These are phyloP conservation scores for Paracamarosporium sp. DNA, from an alignment of 2,329 filamentous ascomycete genomes.

Conservation along the genomic window DNA sequence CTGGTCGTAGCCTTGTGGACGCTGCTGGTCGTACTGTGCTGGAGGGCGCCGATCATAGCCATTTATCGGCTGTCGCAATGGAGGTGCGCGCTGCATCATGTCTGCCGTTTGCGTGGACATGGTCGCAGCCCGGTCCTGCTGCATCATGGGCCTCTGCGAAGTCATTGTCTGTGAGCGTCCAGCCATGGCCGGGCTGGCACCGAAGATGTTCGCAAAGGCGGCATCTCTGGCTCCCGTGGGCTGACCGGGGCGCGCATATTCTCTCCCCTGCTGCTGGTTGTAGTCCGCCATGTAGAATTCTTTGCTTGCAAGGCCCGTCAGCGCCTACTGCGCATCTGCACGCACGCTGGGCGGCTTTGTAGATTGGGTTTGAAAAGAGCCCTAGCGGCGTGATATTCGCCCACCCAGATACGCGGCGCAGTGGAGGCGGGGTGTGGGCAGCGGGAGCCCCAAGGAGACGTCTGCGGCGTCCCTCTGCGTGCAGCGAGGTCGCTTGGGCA, in stretches of 20 bases:
- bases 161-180: slow-evolving; percentile 97
- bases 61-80: slow-evolving; percentile 60
- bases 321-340: slow-evolving; percentile 34
- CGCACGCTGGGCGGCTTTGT: slow-evolving; percentile 10
- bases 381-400: slow-evolving; percentile 21
- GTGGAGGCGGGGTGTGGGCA: slow-evolving; percentile 7
- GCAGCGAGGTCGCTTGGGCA: too few species aligned
- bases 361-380: slow-evolving; percentile 23
- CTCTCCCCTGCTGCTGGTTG: slow-evolving; percentile 66
- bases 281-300: slow-evolving; percentile 66
- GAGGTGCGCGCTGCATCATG: slow-evolving; percentile 69
- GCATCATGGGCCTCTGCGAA: slow-evolving; percentile 70
- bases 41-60: slow-evolving; percentile 48
- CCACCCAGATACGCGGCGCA: slow-evolving; percentile 19
- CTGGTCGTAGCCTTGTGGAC: slow-evolving; percentile 34
- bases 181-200: slow-evolving; percentile 73
- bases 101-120: slow-evolving; percentile 55
- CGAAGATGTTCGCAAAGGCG: slow-evolving; percentile 96
- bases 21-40: slow-evolving; percentile 32
- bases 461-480: background rate
- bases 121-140: slow-evolving; percentile 77
- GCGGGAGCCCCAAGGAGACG: background rate
- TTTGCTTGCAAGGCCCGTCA: slow-evolving; percentile 21
- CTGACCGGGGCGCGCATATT: slow-evolving; percentile 62
- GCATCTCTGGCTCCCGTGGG: slow-evolving; percentile 80